Percentiles rank a stretch among this genome's conserved stretches.
Evolutionary conservation across 805 yeast genomes (phyloP).

Genomic region (Kurtzmaniella cleridarum): DNA sequence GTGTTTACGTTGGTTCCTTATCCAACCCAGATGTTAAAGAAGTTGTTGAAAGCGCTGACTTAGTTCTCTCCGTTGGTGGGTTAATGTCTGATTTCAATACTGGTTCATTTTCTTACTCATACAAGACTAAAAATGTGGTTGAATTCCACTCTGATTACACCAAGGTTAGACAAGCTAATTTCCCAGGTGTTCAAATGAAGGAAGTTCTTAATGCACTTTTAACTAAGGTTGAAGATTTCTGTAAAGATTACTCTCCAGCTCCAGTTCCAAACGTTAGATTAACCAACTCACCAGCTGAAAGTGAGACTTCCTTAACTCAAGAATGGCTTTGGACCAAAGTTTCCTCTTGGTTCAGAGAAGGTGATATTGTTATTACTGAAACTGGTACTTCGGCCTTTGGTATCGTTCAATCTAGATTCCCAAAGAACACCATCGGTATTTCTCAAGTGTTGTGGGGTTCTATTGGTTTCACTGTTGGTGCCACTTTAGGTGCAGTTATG

Average conservation of each 20-base stretch:
- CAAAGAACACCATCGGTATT: conserved; percentile 56
- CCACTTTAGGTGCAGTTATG: conserved; percentile 62
- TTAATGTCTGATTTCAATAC: conserved; percentile 37
- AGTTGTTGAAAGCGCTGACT: conserved; percentile 32
- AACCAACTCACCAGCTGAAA: conserved; percentile 37
- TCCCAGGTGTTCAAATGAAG: conserved; percentile 39
- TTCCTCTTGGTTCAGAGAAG: conserved; percentile 57
- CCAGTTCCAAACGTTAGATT: conserved; percentile 51
- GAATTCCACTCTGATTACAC: conserved; percentile 40
- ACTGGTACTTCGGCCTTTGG: conserved; percentile 77
- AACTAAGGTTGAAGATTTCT: conserved; percentile 29
- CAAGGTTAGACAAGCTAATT: conserved; percentile 33
- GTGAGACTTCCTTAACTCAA: conserved; percentile 38
- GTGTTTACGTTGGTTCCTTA: conserved; percentile 35
- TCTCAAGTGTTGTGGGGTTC: conserved; percentile 77
- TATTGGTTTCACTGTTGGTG: conserved; percentile 67
- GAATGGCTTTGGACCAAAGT: conserved; percentile 67
- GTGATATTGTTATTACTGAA: conserved; percentile 64
- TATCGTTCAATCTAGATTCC: conserved; percentile 61
- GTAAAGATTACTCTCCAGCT: conserved; percentile 42
- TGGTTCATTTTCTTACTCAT: conserved; percentile 35
- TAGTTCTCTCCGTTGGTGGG: conserved; percentile 33
- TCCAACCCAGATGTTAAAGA: conserved; percentile 32
- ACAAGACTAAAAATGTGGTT: conserved; percentile 32
- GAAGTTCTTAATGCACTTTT: conserved; percentile 43